These are phyloP conservation scores for Schwanniomyces sp. DNA, from an alignment of 805 yeast genomes.

Conservation along the genomic window DNA sequence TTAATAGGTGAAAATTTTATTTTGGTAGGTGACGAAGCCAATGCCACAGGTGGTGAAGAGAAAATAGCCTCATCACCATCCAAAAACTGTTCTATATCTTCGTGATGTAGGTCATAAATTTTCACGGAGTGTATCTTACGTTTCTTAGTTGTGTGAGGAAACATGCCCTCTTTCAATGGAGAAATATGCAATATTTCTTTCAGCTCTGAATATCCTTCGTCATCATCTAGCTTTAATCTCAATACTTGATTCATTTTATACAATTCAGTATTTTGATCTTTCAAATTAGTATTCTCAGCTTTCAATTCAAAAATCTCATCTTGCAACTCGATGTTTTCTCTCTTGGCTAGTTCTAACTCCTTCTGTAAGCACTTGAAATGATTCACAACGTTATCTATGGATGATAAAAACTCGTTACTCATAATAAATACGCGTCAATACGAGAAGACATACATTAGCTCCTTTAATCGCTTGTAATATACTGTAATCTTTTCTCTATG, in stretches of 20 bases:
- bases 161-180: not conserved
- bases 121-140: not conserved
- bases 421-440: not conserved
- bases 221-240: no score
- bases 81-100: not conserved
- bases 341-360: not conserved
- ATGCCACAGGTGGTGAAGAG: not conserved
- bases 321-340: not conserved
- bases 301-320: not conserved
- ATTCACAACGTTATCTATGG: constrained; percentile 1
- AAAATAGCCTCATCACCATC: not conserved
- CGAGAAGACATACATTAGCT: not conserved
- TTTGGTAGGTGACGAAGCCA: not conserved
- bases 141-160: not conserved
- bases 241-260: not conserved
- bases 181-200: not conserved
- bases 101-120: not conserved
- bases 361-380: not conserved
- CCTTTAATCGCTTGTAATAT: not conserved
- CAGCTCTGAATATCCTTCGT: no score
- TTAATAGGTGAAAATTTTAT: not conserved
- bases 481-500: no score
- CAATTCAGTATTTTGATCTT: not conserved
- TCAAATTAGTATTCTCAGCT: not conserved
- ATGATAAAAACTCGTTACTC: not conserved